Evolutionary conservation across 2,329 filamentous ascomycete species (phyloP), one percentile per base, ranked within the genome.

Genomic region (Pseudogymnoascus sp.): DNA sequence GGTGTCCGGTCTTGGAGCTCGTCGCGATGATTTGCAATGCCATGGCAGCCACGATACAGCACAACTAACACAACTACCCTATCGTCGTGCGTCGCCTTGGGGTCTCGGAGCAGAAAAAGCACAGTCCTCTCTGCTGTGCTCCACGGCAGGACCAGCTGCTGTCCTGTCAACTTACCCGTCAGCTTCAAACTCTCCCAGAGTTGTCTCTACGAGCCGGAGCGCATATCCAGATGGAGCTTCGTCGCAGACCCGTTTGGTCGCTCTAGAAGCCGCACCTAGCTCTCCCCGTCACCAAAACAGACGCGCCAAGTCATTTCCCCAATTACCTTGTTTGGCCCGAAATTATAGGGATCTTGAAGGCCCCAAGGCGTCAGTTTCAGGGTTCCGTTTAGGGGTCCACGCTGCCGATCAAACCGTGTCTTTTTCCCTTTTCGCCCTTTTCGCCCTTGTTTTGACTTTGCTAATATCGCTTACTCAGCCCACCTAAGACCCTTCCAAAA

Each of bases 311-410:
- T 14, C 45, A 28, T 31, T 10, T 54, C 48, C 14, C 48, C 48
- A 31, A 54, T 54, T 54, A 57, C 51, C 51, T 57, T 57, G 8
- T 57, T 19, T 57, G 16, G 25, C 51, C 51, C 28, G 51, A 57
- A 14, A 57, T 57, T 57, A 57, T 57, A 57, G 25, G 51, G 51
- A 57, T 34, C 28, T 19, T 13, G 1, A 57, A 19, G 28, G n/a
- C n/a, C 28, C 28, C 51, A 57, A 19, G 51, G 51, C 51, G 51
- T 57, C 5, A 3, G 48, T 54, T 54, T 54, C 48, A 54, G 48
- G n/a, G 48, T 54, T 1, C n/a, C 8, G 7, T 54, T 34, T 54
- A 54, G 48, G 48, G 48, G 48, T 54, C 48, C 48, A 54, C 48
- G 48, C 48, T 19, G 48, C 14, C 48, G 48, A 54, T 54, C 48